These are phyloP conservation scores for Daldinia grandis DNA, from an alignment of 495 filamentous ascomycete genomes.

Conservation along the genomic window DNA sequence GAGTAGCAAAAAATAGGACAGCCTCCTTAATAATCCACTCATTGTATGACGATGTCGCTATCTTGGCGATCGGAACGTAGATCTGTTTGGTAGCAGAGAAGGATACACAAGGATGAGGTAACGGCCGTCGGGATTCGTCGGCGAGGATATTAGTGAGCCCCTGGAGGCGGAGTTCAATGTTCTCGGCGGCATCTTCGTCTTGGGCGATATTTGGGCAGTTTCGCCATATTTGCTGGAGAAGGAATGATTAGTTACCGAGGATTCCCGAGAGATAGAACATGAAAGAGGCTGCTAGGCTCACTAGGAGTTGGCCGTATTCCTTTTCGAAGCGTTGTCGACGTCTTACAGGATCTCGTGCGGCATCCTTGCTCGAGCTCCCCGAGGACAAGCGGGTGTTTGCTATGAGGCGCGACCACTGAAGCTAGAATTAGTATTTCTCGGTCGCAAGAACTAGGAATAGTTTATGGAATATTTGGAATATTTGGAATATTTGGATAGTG, in stretches of 20 bases:
- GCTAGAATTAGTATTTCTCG: constrained; percentile 21
- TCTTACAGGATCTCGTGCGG: constrained; percentile 79
- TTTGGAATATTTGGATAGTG: background rate
- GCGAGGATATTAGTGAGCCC: constrained; percentile 79
- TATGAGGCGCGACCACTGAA: constrained; percentile 87
- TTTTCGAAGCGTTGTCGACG: constrained; percentile 90
- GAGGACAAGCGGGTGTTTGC: constrained; percentile 75
- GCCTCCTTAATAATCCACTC: constrained; percentile 81
- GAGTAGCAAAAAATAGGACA: constrained; percentile 83
- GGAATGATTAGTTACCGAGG: constrained; percentile 18
- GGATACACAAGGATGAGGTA: constrained; percentile 86
- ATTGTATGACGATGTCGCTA: constrained; percentile 79
- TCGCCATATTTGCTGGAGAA: constrained; percentile 78
- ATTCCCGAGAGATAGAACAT: background rate
- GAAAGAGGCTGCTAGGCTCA: constrained; percentile 48
- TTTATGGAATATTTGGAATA: background rate
- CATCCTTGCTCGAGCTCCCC: constrained; percentile 64
- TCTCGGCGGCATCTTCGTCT: constrained; percentile 63
- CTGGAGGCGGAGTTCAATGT: constrained; percentile 62
- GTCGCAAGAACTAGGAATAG: constrained; percentile 5
- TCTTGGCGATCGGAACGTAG: constrained; percentile 84
- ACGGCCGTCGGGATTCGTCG: constrained; percentile 86
- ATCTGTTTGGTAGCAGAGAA: constrained; percentile 86
- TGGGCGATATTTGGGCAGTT: constrained; percentile 63
- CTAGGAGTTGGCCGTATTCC: constrained; percentile 84